These are phyloP conservation scores for Xylariomycetidae sp. DNA, from an alignment of 2,329 filamentous ascomycete genomes.

Conservation along the genomic window DNA sequence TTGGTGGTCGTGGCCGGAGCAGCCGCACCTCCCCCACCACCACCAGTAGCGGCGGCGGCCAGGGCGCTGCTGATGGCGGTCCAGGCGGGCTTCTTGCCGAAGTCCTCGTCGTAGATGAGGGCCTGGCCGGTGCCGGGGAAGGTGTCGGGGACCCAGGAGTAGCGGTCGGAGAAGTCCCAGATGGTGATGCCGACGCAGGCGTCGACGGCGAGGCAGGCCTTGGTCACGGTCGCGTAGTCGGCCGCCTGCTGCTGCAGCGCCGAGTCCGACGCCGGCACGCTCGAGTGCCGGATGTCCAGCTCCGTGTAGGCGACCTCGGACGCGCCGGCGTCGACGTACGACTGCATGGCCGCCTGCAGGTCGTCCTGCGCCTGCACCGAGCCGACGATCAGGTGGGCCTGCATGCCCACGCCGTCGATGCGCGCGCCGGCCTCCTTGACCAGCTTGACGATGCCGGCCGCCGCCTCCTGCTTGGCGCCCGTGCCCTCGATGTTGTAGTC, in stretches of 20 bases:
- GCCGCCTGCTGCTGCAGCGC: conserved; percentile 39
- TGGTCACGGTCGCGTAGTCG: conserved; percentile 35
- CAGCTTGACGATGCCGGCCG: conserved; percentile 38
- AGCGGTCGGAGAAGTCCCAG: conserved; percentile 37
- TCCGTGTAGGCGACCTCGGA: conserved; percentile 55
- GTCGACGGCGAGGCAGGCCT: conserved; percentile 28
- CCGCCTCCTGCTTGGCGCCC: conserved; percentile 38
- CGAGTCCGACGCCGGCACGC: conserved; percentile 36
- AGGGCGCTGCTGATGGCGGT: conserved; percentile 30
- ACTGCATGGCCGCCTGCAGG: conserved; percentile 39
- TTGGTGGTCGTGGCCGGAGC: conserved; percentile 1
- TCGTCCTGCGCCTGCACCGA: conserved; percentile 38
- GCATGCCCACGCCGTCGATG: conserved; percentile 58
- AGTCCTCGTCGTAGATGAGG: conserved; percentile 30
- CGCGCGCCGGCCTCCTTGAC: conserved; percentile 43
- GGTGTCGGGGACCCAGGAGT: conserved; percentile 33
- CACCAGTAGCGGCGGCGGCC: conserved; percentile 22
- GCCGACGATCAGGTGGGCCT: conserved; percentile 55
- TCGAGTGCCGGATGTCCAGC: conserved; percentile 49
- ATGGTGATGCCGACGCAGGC: conserved; percentile 37
- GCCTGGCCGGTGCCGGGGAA: conserved; percentile 33
- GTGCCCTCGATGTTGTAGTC: conserved; percentile 56
- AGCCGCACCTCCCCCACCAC: not conserved
- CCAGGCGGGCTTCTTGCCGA: conserved; percentile 34
- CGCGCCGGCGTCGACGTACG: conserved; percentile 45